phyloP scores from a whole-genome alignment of 179 eudicot species.

The Spinacia oleracea region DNA sequence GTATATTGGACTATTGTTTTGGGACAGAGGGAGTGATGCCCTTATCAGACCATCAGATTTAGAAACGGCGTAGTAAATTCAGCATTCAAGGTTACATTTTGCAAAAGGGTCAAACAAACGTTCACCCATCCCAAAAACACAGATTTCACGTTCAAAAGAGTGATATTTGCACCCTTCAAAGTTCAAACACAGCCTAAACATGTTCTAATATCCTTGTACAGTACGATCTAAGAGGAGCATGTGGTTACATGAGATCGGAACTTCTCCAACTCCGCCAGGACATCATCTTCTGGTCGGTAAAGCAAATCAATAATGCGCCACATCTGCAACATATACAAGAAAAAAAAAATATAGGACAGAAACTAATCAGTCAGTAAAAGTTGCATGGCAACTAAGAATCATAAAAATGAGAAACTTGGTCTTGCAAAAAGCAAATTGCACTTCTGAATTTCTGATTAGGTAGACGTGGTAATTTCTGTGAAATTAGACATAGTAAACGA shows the following conservation, averaged over 20 bases:
- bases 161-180: neutral
- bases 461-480: too few species aligned
- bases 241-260: constrained; percentile 63
- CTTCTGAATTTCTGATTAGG: too few species aligned
- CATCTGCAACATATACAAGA: constrained; percentile 48
- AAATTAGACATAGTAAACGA: too few species aligned
- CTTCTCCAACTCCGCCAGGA: constrained; percentile 70
- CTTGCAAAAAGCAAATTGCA: neutral
- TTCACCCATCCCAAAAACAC: neutral
- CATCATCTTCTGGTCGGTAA: constrained; percentile 89
- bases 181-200: constrained; percentile 6
- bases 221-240: constrained; percentile 29
- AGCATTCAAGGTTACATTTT: neutral
- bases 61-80: neutral
- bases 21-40: neutral
- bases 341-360: too few species aligned
- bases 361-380: neutral
- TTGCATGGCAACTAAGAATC: neutral
- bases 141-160: neutral
- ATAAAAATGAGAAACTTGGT: neutral
- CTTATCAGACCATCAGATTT: neutral
- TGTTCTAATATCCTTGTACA: neutral
- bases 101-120: neutral
- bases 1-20: neutral
- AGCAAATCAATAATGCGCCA: constrained; percentile 93